Base-by-base conservation (phyloP, 73 alveolate genomes). In the Blepharisma japonicum region DNA sequence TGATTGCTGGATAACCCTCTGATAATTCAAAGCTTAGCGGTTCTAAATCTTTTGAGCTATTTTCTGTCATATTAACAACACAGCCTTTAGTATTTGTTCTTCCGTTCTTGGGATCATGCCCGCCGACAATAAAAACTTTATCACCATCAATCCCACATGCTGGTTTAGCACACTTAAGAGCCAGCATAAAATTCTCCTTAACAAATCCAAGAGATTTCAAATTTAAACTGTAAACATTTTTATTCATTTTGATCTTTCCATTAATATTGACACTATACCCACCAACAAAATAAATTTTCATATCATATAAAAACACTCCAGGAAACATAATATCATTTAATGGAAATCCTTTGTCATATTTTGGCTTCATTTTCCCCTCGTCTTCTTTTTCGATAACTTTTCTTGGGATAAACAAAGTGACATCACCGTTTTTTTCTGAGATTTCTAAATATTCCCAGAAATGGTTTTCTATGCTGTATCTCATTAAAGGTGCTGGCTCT, bases 401-500 rank as follows among this genome's bases (percentile, higher is more conserved):
- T 18, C 5, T 61, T 25, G 14, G 14, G 42, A 32, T 32, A 32
- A 32, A 32, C 42, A 32, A 32, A 32, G 42, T 32, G 42, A 32
- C 42, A 1, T 32, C 42, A 32, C 42, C 42, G 47, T 39, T 61
- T 61, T 61, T n/a, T 20, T 14, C 47, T 25, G 14, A 14, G 11
- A 14, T 39, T 25, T 61, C 74, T 14, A 61, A 61, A 61, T 14
- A n/a, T 20, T 20, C 74, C 74, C 74, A 61, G 14, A 5, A n/a
- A 18, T 25, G 1, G 5, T n/a, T 61, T 14, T 25, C 4, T 2
- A 61, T 14, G 2, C 23, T 39, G 47, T 18, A 61, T 5, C 47
- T 61, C 74, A 61, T 61, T 61, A 61, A 2, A 25, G 74, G 74
- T 2, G 74, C 74, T 32, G 42, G 42, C 42, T 32, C 42, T 32